These are phyloP conservation scores for Hypomontagnella monticulosa DNA, from an alignment of 495 filamentous ascomycete genomes.

Conservation along the genomic window DNA sequence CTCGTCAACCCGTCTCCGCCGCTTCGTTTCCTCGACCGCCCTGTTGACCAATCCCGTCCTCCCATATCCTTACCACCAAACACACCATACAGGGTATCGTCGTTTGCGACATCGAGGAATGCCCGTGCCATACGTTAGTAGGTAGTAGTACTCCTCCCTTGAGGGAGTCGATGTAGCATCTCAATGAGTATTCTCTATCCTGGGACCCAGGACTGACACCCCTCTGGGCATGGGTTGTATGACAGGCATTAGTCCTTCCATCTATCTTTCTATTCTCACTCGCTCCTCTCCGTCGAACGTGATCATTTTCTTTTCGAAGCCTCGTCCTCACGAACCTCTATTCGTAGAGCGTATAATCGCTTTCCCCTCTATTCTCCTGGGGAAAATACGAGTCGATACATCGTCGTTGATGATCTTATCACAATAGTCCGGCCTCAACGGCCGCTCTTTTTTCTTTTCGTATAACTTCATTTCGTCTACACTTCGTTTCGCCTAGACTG, in stretches of 20 bases:
- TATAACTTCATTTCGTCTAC: constrained; percentile 43
- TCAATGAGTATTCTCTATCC: background rate
- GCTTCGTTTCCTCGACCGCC: constrained; percentile 31
- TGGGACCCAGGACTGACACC: constrained; percentile 1
- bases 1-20: constrained; percentile 3
- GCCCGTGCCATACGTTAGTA: constrained; percentile 26
- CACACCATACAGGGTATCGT: constrained; percentile 47
- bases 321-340: constrained; percentile 46
- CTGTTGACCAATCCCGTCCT: constrained; percentile 47
- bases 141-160: constrained; percentile 8
- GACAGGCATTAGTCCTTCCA: constrained; percentile 14
- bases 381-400: constrained; percentile 22
- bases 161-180: constrained; percentile 14
- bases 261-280: constrained; percentile 36
- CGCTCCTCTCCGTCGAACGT: constrained; percentile 23
- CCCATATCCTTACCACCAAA: constrained; percentile 49
- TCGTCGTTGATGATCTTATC: constrained; percentile 53
- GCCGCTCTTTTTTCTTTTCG: constrained; percentile 51
- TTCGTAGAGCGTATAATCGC: constrained; percentile 47
- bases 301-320: constrained; percentile 44
- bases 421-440: constrained; percentile 52
- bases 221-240: constrained; percentile 9
- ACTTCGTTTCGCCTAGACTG: constrained; percentile 39
- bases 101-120: constrained; percentile 21
- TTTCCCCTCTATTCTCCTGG: constrained; percentile 27